These are phyloP conservation scores for Psidium guajava DNA, from an alignment of 345 rosid species.

Conservation along the genomic window DNA sequence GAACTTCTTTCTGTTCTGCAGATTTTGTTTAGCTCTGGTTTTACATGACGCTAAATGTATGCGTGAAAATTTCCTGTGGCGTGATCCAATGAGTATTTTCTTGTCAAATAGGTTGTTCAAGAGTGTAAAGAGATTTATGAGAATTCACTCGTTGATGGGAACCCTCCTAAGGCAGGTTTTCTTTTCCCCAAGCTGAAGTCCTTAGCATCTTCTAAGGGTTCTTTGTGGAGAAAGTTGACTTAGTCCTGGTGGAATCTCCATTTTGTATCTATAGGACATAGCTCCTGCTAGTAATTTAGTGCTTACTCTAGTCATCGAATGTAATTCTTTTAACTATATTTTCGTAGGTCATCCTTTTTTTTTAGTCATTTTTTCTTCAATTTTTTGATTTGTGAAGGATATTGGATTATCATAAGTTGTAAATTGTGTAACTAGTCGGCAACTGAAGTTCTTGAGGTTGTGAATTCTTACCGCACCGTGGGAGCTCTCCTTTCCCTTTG, in stretches of 20 bases:
- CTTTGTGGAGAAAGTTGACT: conserved; percentile 66
- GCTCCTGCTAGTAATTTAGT: not conserved
- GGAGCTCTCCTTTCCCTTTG: not conserved
- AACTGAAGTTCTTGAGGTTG: not conserved
- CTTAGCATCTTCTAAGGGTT: conserved; percentile 59
- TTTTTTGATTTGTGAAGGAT: not conserved
- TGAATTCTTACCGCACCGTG: not conserved
- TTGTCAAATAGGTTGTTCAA: conserved; percentile 64
- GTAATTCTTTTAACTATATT: not conserved
- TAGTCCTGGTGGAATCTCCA: conserved; percentile 3
- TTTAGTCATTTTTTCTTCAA: not conserved
- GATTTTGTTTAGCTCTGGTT: not conserved
- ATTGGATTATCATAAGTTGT: not conserved
- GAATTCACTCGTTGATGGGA: conserved; percentile 75
- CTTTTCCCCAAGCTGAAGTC: conserved; percentile 79
- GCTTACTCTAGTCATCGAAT: not conserved
- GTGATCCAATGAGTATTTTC: not conserved
- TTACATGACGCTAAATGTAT: not conserved
- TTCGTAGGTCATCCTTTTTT: not conserved
- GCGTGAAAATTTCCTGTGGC: not conserved
- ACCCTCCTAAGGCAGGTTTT: conserved; percentile 77
- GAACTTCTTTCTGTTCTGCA: not conserved
- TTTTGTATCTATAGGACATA: not conserved
- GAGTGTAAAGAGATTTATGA: conserved; percentile 96
- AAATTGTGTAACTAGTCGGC: not conserved